Evolutionary conservation across 2,329 filamentous ascomycete species (phyloP).

Genomic region (Claviceps quebecensis): DNA sequence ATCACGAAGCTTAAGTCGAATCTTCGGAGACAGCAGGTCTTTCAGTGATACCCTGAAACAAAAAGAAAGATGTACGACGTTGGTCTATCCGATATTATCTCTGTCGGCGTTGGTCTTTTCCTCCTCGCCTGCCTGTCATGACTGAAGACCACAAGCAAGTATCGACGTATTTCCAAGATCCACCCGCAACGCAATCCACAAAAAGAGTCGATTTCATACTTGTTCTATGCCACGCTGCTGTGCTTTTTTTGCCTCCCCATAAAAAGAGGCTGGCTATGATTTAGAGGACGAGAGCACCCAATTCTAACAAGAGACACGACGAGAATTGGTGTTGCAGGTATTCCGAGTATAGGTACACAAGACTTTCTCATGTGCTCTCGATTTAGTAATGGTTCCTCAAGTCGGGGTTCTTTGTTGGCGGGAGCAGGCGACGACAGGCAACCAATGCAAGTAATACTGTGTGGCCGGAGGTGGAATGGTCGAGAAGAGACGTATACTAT

Average conservation of each 20-base stretch:
- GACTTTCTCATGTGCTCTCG: conserved; percentile 1
- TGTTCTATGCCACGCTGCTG: conserved; percentile 18
- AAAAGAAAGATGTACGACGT: conserved; percentile 22
- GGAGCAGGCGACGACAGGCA: conserved; percentile 7
- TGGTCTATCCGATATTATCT: conserved; percentile 22
- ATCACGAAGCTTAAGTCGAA: conserved; percentile 33
- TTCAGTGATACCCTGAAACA: conserved; percentile 18
- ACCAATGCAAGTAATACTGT: conserved; percentile 6
- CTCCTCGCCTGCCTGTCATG: conserved; percentile 11
- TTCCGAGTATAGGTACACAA: conserved; percentile 3
- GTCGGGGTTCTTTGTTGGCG: conserved; percentile 1
- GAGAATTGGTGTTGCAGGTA: conserved; percentile 9
- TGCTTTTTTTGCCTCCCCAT: conserved; percentile 15
- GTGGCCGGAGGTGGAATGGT: conserved; percentile 4
- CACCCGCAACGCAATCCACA: conserved; percentile 17
- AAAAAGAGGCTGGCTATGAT: conserved; percentile 16
- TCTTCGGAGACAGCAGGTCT: conserved; percentile 16
- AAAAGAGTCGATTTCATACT: conserved; percentile 14
- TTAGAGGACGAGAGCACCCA: conserved; percentile 19
- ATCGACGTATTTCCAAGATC: conserved; percentile 25
- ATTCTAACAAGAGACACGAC: conserved; percentile 1
- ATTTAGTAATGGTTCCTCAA: conserved; percentile 3
- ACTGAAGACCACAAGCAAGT: conserved; percentile 28
- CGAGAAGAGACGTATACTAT: conserved; percentile 2
- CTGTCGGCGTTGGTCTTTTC: conserved; percentile 33